Base-by-base conservation (phyloP, 139 green algal species). In the Pleodorina starrii region DNA sequence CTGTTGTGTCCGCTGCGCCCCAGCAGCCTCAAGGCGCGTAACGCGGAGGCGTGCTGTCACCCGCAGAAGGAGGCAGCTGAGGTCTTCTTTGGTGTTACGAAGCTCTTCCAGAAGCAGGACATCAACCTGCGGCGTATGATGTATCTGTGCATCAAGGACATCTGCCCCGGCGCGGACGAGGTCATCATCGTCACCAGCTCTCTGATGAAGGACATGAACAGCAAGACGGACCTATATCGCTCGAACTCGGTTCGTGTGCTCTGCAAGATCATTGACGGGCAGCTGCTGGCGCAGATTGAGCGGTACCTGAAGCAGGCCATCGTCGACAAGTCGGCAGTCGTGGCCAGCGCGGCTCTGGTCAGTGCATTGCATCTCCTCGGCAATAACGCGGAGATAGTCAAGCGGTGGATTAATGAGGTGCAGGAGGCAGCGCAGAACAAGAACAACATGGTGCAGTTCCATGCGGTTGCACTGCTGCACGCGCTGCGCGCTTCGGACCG, bases 121-220 rank as follows among this genome's bases (percentile, higher is more conserved):
- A 94, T 96, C 16, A 97, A 98, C 89, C 93, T 99, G 75, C 93
- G 98, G 21, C 94, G 98, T 42, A 99, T 99, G 96, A 96, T 99
- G 79, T 99, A 99, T 90, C 93, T 99, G 57, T 96, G 98, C 76
- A 99, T 99, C 92, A 99, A 99, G 94, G 98, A 99, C 87, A 97
- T 99, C 63, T 99, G 96, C 90, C 98, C 98, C 10, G 93, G 90
- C 68, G 92, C 93, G 16, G 96, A 98, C 73, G 96, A 99, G 93
- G 98, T 99, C 79, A 99, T 99, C 91, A 99, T 99, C 89, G 98
- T 99, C 59, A 99, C 98, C 46, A 95, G 88, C 91, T 99, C 96
- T 40, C 93, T 99, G 2, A 99, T 99, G 98, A 99, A 99, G 94
- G 98, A 99, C 94, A 99, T 99, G 97, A 99, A 99, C 94, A 96